Evolutionary conservation across 495 filamentous ascomycete species (phyloP).

Genomic region (Neurospora sublineolata): DNA sequence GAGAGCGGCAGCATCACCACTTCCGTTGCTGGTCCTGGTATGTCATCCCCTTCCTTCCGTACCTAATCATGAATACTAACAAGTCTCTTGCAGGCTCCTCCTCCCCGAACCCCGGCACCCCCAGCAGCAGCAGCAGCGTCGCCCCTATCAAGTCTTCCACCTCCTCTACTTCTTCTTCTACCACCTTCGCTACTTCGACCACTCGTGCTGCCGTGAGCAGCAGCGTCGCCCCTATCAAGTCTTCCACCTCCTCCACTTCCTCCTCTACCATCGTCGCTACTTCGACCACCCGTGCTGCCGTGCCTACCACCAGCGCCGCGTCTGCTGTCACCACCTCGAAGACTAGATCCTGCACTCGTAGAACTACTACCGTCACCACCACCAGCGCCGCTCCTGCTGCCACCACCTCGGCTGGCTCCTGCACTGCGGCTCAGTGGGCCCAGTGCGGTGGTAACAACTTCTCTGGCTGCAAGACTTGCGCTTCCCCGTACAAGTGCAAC

Average conservation of each 20-base stretch:
- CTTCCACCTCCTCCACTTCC: conserved; percentile 9
- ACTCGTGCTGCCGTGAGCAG: conserved; percentile 3
- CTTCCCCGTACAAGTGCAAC: conserved; percentile 25
- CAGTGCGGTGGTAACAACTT: conserved; percentile 37
- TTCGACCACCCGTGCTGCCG: conserved; percentile 2
- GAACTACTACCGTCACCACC: neutral
- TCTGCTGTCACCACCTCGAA: neutral
- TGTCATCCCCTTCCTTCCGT: neutral
- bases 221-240: neutral
- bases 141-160: neutral
- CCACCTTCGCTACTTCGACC: neutral
- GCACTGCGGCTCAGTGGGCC: conserved; percentile 21
- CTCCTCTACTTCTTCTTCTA: conserved; percentile 6
- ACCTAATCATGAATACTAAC: neutral
- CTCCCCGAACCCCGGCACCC: neutral
- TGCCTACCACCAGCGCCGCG: neutral
- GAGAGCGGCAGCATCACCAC: conserved; percentile 55
- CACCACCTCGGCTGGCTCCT: conserved; percentile 7
- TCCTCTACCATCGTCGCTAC: neutral
- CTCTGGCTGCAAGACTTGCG: conserved; percentile 31
- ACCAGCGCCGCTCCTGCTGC: conserved; percentile 11
- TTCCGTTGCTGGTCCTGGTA: conserved; percentile 22
- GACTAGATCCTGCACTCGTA: neutral
- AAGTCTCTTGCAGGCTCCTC: neutral
- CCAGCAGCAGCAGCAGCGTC: conserved; percentile 3